These are phyloP conservation scores for Gynostemma pentaphyllum DNA, from an alignment of 306 rosid genomes.

Conservation along the genomic window DNA sequence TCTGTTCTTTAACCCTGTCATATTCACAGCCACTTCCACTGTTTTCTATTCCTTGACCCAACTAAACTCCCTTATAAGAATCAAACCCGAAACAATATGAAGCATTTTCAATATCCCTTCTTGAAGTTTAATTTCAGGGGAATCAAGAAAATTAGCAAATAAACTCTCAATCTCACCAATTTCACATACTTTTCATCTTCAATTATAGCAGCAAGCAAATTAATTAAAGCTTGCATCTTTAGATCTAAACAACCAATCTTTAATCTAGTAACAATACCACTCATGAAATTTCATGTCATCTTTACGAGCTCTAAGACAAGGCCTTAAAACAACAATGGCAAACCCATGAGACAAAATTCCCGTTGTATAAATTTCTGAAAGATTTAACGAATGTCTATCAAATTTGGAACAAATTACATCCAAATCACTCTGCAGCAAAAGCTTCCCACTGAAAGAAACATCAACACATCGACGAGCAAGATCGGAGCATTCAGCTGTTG, in stretches of 20 bases:
- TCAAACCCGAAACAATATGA: slow-evolving; percentile 43
- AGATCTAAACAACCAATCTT: slow-evolving; percentile 59
- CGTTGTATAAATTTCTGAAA: slow-evolving; percentile 38
- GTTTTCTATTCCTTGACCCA: slow-evolving; percentile 62
- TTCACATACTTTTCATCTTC: slow-evolving; percentile 70
- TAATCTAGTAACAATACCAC: slow-evolving; percentile 65
- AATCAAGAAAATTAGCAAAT: slow-evolving; percentile 45
- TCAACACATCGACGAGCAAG: slow-evolving; percentile 68
- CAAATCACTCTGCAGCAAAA: slow-evolving; percentile 89
- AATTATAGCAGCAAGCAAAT: slow-evolving; percentile 28
- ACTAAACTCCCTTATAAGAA: slow-evolving; percentile 33
- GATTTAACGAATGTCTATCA: slow-evolving; percentile 37
- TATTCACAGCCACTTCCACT: no score
- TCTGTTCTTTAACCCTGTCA: no score
- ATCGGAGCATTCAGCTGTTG: slow-evolving; percentile 46
- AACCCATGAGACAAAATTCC: slow-evolving; percentile 35
- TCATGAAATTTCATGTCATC: slow-evolving; percentile 78
- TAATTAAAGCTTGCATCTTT: slow-evolving; percentile 52
- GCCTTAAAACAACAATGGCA: slow-evolving; percentile 64
- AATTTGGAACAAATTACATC: slow-evolving; percentile 44
- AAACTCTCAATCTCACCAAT: slow-evolving; percentile 35
- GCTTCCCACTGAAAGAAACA: slow-evolving; percentile 77
- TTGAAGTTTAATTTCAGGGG: slow-evolving; percentile 42
- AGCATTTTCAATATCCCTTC: slow-evolving; percentile 47
- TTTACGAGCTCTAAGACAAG: slow-evolving; percentile 51